These are phyloP conservation scores for Phallus indusiatus DNA, from an alignment of 768 basidiomycete species.

Conservation along the genomic window DNA sequence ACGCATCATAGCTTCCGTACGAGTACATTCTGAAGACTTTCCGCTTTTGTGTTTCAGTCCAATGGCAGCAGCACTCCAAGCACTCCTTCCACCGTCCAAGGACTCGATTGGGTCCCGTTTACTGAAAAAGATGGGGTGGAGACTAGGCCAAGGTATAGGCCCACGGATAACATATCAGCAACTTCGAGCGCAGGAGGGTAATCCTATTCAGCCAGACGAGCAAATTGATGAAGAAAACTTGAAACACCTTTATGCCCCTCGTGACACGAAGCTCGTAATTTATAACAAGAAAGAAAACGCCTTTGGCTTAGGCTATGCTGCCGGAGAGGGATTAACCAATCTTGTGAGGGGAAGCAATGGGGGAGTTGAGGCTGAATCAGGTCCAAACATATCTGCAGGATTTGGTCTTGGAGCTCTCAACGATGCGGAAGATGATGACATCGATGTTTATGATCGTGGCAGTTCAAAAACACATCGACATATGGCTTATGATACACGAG, in stretches of 20 bases:
- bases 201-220: constrained; percentile 29
- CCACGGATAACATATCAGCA: constrained; percentile 75
- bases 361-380: constrained; percentile 27
- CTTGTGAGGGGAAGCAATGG: constrained; percentile 27
- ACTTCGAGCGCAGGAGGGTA: constrained; percentile 61
- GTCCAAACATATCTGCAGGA: constrained; percentile 41
- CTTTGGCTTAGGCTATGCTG: constrained; percentile 77
- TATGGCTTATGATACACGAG: constrained; percentile 56
- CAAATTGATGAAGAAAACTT: constrained; percentile 72
- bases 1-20: constrained; percentile 19
- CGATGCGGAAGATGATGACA: constrained; percentile 89
- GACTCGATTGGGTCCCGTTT: constrained; percentile 80
- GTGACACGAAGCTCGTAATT: constrained; percentile 59
- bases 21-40: not conserved
- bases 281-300: constrained; percentile 64
- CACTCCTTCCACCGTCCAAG: constrained; percentile 63
- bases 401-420: constrained; percentile 87
- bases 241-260: constrained; percentile 80
- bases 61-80: constrained; percentile 51
- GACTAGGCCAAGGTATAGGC: constrained; percentile 85
- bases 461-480: constrained; percentile 28
- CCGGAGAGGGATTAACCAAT: constrained; percentile 53
- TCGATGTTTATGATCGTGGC: constrained; percentile 67
- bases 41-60: constrained; percentile 32
- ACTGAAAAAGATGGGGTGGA: constrained; percentile 94